A percentile compares a stretch with the other conserved stretches of the same genome.
Evolutionary conservation across 495 filamentous ascomycete species (phyloP).

Genomic region (Hypoxylon perforatum): DNA sequence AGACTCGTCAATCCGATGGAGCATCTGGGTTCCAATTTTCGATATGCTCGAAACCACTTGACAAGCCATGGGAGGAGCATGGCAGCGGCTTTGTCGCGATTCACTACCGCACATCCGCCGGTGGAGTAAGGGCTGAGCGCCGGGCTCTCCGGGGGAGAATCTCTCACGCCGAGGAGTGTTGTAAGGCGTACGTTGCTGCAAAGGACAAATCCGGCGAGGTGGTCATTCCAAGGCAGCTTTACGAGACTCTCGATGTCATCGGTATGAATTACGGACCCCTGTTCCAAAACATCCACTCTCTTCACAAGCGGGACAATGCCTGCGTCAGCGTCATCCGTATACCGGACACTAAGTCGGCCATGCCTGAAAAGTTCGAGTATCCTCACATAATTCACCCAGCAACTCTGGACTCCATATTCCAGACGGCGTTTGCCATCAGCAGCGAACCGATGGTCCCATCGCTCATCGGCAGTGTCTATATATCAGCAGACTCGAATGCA

Average conservation of each 20-base stretch:
- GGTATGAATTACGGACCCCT: constrained; percentile 59
- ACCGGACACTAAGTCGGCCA: constrained; percentile 52
- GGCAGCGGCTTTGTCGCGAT: constrained; percentile 42
- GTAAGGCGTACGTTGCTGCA: constrained; percentile 10
- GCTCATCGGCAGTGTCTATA: constrained; percentile 36
- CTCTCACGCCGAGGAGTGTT: neutral
- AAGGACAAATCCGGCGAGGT: constrained; percentile 28
- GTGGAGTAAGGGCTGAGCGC: neutral
- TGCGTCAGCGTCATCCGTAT: constrained; percentile 38
- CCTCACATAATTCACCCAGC: constrained; percentile 57
- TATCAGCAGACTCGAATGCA: constrained; percentile 17
- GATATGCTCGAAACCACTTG: constrained; percentile 44
- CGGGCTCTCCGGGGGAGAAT: neutral
- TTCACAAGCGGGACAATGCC: constrained; percentile 18
- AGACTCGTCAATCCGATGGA: neutral
- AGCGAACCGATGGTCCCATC: constrained; percentile 39
- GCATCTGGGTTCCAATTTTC: constrained; percentile 34
- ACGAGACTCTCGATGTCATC: constrained; percentile 45
- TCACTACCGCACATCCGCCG: constrained; percentile 14
- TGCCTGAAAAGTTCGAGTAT: constrained; percentile 56
- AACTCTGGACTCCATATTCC: constrained; percentile 49
- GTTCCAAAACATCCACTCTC: constrained; percentile 52
- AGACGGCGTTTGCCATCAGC: constrained; percentile 37
- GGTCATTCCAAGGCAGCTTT: constrained; percentile 40
- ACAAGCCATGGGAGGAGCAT: constrained; percentile 41